Evolutionary conservation across 1,284 basidiomycete species (phyloP), one percentile per base, ranked within the genome.

Genomic region (Ceratobasidium sp.): DNA sequence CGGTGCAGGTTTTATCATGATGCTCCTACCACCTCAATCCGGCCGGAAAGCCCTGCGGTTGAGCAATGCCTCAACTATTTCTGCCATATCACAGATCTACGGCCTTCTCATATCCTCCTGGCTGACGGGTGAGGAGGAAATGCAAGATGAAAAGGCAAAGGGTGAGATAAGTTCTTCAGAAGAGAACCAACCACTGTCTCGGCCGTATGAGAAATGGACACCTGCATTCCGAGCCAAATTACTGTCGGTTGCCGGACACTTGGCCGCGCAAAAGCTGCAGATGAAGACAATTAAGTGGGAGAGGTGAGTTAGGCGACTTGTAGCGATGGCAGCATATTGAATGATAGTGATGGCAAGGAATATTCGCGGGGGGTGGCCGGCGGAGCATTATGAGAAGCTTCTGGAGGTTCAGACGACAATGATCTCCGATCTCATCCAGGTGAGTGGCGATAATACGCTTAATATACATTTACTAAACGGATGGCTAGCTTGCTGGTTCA

Each of bases 11-110:
- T 87, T 87, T 82, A 85, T 89, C 68, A 80, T 89, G 56, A 89
- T 89, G 87, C 84, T 89, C 82, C 81, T 89, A n/a, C 88, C 89
- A 0, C 87, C 89, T 4, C 85, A 87, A 56, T 89, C 88, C 18
- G 87, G 87, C 3, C 87, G 89, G 46, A 86, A 87, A 75, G 86
- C 87, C 42, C 87, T 90, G 58, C 87, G 89, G 20, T 82, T 87
- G n/a, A 84, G 85, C 23, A 88, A 89, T 81, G 88, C 89, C 3
- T 81, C 84, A 20, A 84, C 84, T 12, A 84, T 89, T 66, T 81
- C 84, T 12, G 83, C 85, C 23, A 82, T 90, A 7, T 85, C 86
- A 0, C 83, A 85, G 75, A 78, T 87, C 13, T 90, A 89, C 80
- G 83, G 85, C 0, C 84, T 84, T 44, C 84, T 90, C 44, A 86